phyloP scores from a whole-genome alignment of 2,329 filamentous ascomycete species.

The Alternaria sp. region DNA sequence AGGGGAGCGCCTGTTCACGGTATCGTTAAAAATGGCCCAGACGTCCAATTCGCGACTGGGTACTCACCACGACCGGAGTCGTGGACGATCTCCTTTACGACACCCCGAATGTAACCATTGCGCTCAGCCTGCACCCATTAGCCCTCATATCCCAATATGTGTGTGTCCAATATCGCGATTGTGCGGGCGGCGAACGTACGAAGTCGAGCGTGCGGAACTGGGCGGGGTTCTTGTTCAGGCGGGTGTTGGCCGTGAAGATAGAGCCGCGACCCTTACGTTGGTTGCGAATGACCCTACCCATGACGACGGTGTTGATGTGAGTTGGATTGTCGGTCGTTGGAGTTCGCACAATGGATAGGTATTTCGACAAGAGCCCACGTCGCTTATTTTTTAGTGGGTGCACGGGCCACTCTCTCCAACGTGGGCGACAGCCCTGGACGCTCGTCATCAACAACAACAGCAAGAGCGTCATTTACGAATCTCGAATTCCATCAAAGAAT shows the following conservation, averaged over 20 bases:
- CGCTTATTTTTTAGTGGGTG: not conserved
- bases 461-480: not conserved
- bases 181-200: constrained; percentile 50
- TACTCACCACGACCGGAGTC: constrained; percentile 89
- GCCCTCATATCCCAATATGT: constrained; percentile 40
- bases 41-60: constrained; percentile 6
- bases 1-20: constrained; percentile 69
- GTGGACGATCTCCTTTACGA: constrained; percentile 99
- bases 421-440: not conserved
- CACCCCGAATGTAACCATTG: constrained; percentile 96
- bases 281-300: constrained; percentile 77
- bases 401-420: not conserved
- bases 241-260: constrained; percentile 71
- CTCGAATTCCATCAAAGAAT: not conserved
- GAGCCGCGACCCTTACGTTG: constrained; percentile 75
- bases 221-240: constrained; percentile 90
- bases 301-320: constrained; percentile 47
- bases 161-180: constrained; percentile 22
- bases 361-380: not conserved
- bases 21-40: constrained; percentile 26
- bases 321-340: constrained; percentile 19
- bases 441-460: not conserved
- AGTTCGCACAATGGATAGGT: not conserved
- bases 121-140: constrained; percentile 68
- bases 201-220: constrained; percentile 98